Base-by-base conservation (phyloP, 2,329 filamentous ascomycete species). In the Curvularia verruculosa region DNA sequence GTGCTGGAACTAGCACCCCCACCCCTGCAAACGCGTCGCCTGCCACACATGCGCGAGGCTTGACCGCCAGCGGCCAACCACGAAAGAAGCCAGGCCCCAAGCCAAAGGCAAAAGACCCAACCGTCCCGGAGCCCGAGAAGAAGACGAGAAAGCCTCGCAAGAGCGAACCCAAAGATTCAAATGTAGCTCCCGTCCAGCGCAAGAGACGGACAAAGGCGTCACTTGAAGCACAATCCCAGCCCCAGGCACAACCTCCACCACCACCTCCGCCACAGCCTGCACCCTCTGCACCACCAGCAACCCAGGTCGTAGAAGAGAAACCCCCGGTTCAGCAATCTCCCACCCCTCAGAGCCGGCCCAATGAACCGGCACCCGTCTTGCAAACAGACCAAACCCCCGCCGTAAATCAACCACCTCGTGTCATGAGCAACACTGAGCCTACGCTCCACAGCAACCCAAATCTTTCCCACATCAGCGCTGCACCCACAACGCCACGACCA, bases 81-180 rank as follows among this genome's bases (percentile, higher is more conserved):
- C 74, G 78, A 56, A 78, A 78, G 63, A 81, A 76, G 68, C 77
- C 75, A 21, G 74, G 74, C 7, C 78, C 79, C 29, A 82, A 81
- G 66, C 67, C 76, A 39, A 77, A 78, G 53, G 51, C 67, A 34
- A 75, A 72, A 61, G 74, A 76, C 45, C 57, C 69, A 60, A 73
- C 52, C 69, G 70, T 52, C 60, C 73, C 66, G 49, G 75, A 74
- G 40, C 63, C 66, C 36, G 77, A 79, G 61, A 80, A 78, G 49
- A 79, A 79, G 59, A 70, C 76, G 3, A 77, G 78, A 62, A 81
- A 80, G 65, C 68, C 79, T 36, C 75, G 81, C 55, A 82, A 80
- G 66, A 72, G 78, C 18, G 77, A 79, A 53, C 75, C 78, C 47
- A 68, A 89, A 82, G 69, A 84, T 79, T 58, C 82, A 77, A 72